Base-by-base conservation (phyloP, 2,329 filamentous ascomycete genomes). In the Paecilomyces formosus region DNA sequence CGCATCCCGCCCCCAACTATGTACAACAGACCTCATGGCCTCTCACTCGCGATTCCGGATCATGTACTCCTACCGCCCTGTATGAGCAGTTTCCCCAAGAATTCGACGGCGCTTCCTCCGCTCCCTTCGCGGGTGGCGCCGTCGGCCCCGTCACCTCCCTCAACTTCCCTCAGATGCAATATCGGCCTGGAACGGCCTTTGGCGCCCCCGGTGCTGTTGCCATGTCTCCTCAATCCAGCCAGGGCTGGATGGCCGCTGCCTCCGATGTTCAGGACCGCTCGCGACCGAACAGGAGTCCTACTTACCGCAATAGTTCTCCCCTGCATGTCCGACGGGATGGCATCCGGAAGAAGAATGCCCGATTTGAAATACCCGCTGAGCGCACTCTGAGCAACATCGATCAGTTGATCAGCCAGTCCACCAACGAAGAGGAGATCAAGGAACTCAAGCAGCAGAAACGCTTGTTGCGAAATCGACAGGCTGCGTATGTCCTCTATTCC, bases 361-460 rank as follows among this genome's bases (percentile, higher is more conserved):
- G 93, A 65, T 97, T 97, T 76, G 93, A 97, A 70, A 99, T 99
- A 65, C 94, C 94, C 9, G 87, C 90, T 52, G 94, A 97, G 78
- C 86, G 92, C 62, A 97, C 92, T 70, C 84, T 99, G 66, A 87
- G 85, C 80, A 97, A 95, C 78, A 97, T 99, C 76, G 94, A 99
- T 74, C 84, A 90, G 61, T 82, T 97, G 70, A 97, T 99, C 75
- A 83, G 88, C 56, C 87, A 90, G 76, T 93, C 91, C 35, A 75
- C 67, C 54, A 91, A 85, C 58, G 93, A 97, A 70, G 87, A 94
- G 64, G 88, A 96, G 79, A 89, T 96, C 79, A 97, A 96, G 82
- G 92, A 97, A 78, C 83, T 99, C 69, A 99, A 99, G 84, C 92
- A 96, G 74, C 94, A 97, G 76, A 97, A 97, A 82, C 88, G 94